Evolutionary conservation across 75 land plant genomes (phyloP).

Genomic region (Cupressus sempervirens): DNA sequence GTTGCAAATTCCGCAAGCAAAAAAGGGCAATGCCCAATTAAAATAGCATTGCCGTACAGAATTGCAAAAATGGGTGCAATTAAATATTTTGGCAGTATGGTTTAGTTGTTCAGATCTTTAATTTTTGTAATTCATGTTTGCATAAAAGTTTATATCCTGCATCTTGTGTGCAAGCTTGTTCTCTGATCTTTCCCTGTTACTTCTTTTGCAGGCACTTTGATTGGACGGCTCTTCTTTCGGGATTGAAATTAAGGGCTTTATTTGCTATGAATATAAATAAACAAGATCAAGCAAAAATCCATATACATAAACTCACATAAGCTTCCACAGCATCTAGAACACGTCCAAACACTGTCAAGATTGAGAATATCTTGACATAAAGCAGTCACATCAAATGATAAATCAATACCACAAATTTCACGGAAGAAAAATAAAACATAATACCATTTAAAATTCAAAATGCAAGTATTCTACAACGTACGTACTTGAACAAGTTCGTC

Average conservation of each 20-base stretch:
- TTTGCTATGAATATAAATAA: background rate
- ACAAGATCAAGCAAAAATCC: too few relatives aligned
- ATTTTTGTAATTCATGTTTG: background rate
- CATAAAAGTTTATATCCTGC: background rate
- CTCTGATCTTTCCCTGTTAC: background rate
- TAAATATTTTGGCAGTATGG: too few relatives aligned
- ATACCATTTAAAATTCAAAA: background rate
- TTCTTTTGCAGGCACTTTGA: background rate
- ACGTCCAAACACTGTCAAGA: background rate
- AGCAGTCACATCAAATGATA: background rate
- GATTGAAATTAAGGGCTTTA: background rate
- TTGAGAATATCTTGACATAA: background rate
- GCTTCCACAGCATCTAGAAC: background rate
- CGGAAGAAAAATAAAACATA: too few relatives aligned
- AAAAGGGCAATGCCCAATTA: too few relatives aligned
- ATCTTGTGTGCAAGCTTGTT: background rate
- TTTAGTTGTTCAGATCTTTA: background rate
- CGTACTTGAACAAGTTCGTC: constrained; percentile 96
- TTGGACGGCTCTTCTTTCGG: background rate
- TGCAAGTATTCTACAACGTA: background rate
- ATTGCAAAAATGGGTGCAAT: background rate
- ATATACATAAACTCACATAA: too few relatives aligned
- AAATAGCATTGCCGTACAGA: background rate
- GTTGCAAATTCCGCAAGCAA: too few relatives aligned
- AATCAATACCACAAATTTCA: too few relatives aligned